Conservation (phyloP, 202 grass and related monocot genomes). For the Sporobolus alterniflorus region DNA sequence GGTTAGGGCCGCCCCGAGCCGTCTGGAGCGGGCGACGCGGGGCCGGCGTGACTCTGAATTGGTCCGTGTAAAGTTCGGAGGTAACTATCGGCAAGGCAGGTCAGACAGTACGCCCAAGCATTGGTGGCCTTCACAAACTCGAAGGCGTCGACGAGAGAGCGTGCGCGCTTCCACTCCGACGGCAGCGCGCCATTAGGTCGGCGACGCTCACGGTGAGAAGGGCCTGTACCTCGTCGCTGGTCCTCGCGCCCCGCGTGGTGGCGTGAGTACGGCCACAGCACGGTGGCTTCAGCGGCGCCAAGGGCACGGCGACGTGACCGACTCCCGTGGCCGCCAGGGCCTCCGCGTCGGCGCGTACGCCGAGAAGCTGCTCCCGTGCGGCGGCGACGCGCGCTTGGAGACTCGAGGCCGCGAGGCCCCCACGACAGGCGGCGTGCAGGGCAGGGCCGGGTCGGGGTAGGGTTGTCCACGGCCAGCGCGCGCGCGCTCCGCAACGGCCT, state of each 20-base stretch:
- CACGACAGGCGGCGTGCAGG: neutral
- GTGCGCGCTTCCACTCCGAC: neutral
- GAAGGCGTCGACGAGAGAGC: neutral
- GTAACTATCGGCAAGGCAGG: too few relatives aligned
- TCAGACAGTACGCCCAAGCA: constrained; percentile 23
- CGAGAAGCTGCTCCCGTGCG: neutral
- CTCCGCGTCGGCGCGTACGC: neutral
- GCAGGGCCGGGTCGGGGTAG: constrained; percentile 23
- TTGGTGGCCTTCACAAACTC: constrained; percentile 11
- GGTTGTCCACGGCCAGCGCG: constrained; percentile 4
- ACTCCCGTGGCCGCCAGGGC: neutral
- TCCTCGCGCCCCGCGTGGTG: neutral
- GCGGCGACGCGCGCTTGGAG: neutral
- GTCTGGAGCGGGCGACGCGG: too few relatives aligned
- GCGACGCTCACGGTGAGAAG: constrained; percentile 17
- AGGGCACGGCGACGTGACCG: neutral
- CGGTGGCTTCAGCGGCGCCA: neutral
- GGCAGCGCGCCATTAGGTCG: constrained; percentile 5
- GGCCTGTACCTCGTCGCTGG: neutral
- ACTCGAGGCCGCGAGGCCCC: neutral
- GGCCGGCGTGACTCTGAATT: too few relatives aligned
- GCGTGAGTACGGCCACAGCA: neutral
- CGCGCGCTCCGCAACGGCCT: neutral
- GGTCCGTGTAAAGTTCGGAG: too few relatives aligned
- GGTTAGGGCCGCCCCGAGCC: too few relatives aligned